Evolutionary conservation across 2,329 filamentous ascomycete species (phyloP).

Genomic region (Mollisia scopiformis): DNA sequence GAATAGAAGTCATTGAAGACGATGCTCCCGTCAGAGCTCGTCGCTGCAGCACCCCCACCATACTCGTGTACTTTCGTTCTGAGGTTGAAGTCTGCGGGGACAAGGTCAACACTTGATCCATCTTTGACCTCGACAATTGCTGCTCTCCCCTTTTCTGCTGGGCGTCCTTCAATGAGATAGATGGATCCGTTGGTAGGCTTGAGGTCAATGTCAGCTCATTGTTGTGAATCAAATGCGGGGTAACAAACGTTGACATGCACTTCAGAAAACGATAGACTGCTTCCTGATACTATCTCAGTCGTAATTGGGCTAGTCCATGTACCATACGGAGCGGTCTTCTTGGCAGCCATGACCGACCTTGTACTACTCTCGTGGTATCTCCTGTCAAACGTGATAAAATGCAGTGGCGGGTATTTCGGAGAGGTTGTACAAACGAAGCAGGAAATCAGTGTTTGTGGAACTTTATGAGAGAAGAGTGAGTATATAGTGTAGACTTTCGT

Average conservation of each 20-base stretch:
- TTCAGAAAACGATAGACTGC: conserved; percentile 38
- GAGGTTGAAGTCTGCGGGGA: conserved; percentile 48
- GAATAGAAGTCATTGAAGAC: conserved; percentile 50
- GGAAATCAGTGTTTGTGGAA: too few species aligned
- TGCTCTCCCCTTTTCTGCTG: conserved; percentile 42
- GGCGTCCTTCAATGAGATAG: conserved; percentile 41
- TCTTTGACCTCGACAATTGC: conserved; percentile 47
- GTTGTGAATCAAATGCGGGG: neutral
- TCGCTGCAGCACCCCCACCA: conserved; percentile 49
- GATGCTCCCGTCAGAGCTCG: conserved; percentile 43
- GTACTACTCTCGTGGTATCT: neutral
- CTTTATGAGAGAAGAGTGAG: too few species aligned
- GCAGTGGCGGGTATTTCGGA: neutral
- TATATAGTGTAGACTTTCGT: neutral
- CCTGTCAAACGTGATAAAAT: neutral
- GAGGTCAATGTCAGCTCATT: neutral
- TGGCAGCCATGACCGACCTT: conserved; percentile 7
- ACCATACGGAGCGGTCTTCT: conserved; percentile 37
- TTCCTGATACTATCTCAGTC: conserved; percentile 38
- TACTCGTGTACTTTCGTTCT: conserved; percentile 55
- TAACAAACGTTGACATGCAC: conserved; percentile 25
- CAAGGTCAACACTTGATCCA: conserved; percentile 41
- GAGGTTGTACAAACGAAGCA: too few species aligned
- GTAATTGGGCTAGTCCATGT: conserved; percentile 44
- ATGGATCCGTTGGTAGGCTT: conserved; percentile 34